Evolutionary conservation across 345 rosid species (phyloP).

Genomic region (Balakata baccata): DNA sequence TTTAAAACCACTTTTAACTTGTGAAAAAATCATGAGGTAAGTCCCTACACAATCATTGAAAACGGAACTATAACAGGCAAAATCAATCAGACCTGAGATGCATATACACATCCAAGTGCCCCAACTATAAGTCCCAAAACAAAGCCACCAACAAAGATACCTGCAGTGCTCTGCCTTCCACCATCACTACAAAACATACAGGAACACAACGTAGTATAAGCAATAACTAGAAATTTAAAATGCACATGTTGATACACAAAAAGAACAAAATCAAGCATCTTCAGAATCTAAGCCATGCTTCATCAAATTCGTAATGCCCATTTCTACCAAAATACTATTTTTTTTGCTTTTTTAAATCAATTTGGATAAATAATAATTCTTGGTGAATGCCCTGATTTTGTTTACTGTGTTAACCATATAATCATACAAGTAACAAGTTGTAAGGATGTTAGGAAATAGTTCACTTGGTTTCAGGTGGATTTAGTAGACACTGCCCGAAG

Average conservation of each 20-base stretch:
- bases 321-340: background rate
- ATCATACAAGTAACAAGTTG: background rate
- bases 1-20: background rate
- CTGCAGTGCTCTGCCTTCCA: slow-evolving; percentile 50
- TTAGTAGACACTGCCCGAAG: background rate
- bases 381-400: background rate
- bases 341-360: background rate
- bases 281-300: background rate
- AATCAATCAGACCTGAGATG: slow-evolving; percentile 67
- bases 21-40: background rate
- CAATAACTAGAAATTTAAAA: background rate
- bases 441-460: background rate
- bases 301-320: background rate
- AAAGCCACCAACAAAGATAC: slow-evolving; percentile 82
- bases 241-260: background rate
- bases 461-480: background rate
- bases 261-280: background rate
- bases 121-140: slow-evolving; percentile 82
- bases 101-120: slow-evolving; percentile 90
- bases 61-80: background rate
- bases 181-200: slow-evolving; percentile 48
- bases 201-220: slow-evolving; percentile 9
- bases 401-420: background rate
- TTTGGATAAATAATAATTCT: background rate
- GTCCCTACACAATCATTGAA: background rate